Percentiles rank a stretch among this genome's conserved stretches.
Conservation (phyloP, 1,284 basidiomycete species). For the Pseudozyma pruni region DNA sequence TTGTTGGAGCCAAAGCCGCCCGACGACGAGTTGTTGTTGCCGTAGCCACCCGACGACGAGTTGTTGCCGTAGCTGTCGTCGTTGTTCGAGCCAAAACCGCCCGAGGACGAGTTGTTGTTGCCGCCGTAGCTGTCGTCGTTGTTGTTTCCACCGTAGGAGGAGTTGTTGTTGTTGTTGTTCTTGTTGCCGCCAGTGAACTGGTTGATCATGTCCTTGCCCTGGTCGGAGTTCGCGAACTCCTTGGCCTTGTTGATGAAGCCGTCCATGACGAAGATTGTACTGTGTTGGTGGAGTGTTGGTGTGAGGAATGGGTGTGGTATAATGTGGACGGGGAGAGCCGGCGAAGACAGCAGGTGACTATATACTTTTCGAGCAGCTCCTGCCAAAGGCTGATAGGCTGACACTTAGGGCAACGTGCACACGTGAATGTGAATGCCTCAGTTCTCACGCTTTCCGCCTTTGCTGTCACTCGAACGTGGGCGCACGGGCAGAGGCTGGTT, state of each 20-base stretch:
- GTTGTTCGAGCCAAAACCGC: conserved; percentile 16
- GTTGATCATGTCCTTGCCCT: conserved; percentile 50
- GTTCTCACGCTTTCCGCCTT: too few species aligned
- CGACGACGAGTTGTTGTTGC: conserved; percentile 8
- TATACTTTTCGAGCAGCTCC: conserved; percentile 1
- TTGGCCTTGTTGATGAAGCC: conserved; percentile 59
- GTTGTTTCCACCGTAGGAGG: conserved; percentile 5
- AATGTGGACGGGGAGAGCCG: background rate
- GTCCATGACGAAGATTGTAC: conserved; percentile 42
- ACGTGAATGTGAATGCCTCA: too few species aligned
- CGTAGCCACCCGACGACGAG: conserved; percentile 11
- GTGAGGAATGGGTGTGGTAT: background rate
- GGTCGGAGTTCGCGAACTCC: conserved; percentile 52
- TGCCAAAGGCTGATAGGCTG: too few species aligned
- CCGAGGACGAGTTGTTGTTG: conserved; percentile 14
- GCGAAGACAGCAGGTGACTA: background rate
- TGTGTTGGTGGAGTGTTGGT: background rate
- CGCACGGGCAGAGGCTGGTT: too few species aligned
- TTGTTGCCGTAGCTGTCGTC: conserved; percentile 24
- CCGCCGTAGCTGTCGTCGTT: conserved; percentile 12
- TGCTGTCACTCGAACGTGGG: too few species aligned
- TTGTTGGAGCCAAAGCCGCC: conserved; percentile 9
- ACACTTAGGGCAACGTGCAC: too few species aligned
- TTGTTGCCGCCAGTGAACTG: conserved; percentile 42
- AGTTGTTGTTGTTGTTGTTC: conserved; percentile 32